A percentile compares a stretch with the other conserved stretches of the same genome.
These are phyloP conservation scores for Lipomyces yamanashiensis DNA, from an alignment of 805 yeast genomes.

Conservation along the genomic window DNA sequence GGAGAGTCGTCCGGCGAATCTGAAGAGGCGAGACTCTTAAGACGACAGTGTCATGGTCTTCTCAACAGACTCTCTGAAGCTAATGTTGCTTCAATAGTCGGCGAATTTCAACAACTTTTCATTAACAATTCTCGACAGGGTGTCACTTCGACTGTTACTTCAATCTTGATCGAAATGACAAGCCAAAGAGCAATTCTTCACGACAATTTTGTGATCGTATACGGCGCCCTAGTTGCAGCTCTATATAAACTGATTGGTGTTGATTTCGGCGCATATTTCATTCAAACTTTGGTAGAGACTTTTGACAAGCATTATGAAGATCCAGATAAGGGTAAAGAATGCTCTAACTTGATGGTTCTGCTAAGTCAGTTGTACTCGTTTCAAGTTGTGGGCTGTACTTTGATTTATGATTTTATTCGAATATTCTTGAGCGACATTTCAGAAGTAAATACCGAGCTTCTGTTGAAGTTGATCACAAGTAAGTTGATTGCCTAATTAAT, in stretches of 20 bases:
- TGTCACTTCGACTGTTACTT: slow-evolving; percentile 73
- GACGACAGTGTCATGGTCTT: slow-evolving; percentile 75
- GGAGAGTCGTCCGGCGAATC: slow-evolving; percentile 49
- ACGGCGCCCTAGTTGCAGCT: slow-evolving; percentile 77
- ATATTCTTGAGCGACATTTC: slow-evolving; percentile 56
- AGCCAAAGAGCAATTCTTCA: slow-evolving; percentile 66
- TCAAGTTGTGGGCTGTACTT: slow-evolving; percentile 71
- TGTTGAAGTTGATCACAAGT: slow-evolving; percentile 68
- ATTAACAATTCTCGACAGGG: slow-evolving; percentile 71
- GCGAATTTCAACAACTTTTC: slow-evolving; percentile 68
- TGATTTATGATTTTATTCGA: slow-evolving; percentile 77
- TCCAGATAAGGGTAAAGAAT: slow-evolving; percentile 48
- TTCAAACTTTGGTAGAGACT: slow-evolving; percentile 78
- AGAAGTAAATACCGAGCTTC: slow-evolving; percentile 76
- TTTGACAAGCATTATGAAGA: slow-evolving; percentile 54
- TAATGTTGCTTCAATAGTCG: slow-evolving; percentile 70
- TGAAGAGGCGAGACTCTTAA: slow-evolving; percentile 56
- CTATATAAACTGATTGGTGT: slow-evolving; percentile 79
- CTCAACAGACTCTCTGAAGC: slow-evolving; percentile 89
- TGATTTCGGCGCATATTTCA: slow-evolving; percentile 85
- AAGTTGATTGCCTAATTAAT: not conserved
- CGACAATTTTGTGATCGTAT: slow-evolving; percentile 78
- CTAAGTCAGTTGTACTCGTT: slow-evolving; percentile 77
- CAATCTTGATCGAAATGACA: slow-evolving; percentile 67
- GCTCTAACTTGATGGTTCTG: slow-evolving; percentile 71